phyloP scores from a whole-genome alignment of 768 basidiomycete species.

The Russula emetica region DNA sequence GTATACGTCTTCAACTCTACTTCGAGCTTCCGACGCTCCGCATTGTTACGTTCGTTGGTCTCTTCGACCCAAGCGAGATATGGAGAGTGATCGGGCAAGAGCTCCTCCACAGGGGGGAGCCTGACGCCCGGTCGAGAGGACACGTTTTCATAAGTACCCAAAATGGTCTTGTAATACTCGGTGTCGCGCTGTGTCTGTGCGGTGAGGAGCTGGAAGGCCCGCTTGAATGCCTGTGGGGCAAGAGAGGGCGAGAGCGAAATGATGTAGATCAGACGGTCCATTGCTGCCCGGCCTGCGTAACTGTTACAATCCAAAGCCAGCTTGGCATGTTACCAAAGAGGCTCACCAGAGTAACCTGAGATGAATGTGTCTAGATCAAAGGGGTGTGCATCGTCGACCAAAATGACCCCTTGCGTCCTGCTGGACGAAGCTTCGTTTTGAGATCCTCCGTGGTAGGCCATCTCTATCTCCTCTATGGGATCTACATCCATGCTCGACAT shows the following conservation, averaged over 20 bases:
- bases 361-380: slow-evolving; percentile 84
- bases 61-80: slow-evolving; percentile 61
- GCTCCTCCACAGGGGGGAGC: slow-evolving; percentile 45
- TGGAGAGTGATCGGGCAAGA: slow-evolving; percentile 49
- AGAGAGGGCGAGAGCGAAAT: slow-evolving; percentile 60
- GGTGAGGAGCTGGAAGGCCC: slow-evolving; percentile 56
- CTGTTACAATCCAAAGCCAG: slow-evolving; percentile 6
- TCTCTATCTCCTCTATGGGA: slow-evolving; percentile 20
- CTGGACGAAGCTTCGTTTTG: slow-evolving; percentile 20
- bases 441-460: slow-evolving; percentile 6
- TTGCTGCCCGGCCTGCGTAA: slow-evolving; percentile 61
- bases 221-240: slow-evolving; percentile 65
- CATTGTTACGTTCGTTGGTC: slow-evolving; percentile 55
- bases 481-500: slow-evolving; percentile 29
- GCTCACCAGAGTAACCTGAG: slow-evolving; percentile 66
- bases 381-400: slow-evolving; percentile 73
- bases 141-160: slow-evolving; percentile 53
- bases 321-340: slow-evolving; percentile 4
- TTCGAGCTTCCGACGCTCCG: slow-evolving; percentile 81
- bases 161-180: slow-evolving; percentile 47
- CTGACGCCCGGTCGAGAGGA: slow-evolving; percentile 33
- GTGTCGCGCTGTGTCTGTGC: slow-evolving; percentile 62
- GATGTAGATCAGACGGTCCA: slow-evolving; percentile 69
- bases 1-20: slow-evolving; percentile 92
- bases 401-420: slow-evolving; percentile 7